Percentiles rank a stretch among this genome's conserved stretches.
phyloP scores from a whole-genome alignment of 129 eudicot genomes.

The Pulicaria dysenterica region DNA sequence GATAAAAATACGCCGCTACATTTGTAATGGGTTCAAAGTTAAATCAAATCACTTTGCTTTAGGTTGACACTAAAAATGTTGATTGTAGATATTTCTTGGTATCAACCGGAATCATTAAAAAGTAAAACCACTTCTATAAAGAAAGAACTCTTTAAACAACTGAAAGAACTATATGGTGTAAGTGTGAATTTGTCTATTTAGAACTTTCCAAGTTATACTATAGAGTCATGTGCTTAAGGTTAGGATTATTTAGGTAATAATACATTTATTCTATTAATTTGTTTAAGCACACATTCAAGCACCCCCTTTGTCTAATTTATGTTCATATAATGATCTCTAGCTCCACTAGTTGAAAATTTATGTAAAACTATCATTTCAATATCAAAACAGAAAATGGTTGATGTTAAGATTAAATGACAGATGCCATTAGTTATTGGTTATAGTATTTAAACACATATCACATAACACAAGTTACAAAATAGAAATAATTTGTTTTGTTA shows the following conservation, averaged over 20 bases:
- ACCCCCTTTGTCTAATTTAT: neutral
- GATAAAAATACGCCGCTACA: neutral
- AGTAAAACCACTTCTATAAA: slow-evolving; percentile 29
- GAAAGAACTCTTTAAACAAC: neutral
- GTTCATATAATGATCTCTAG: neutral
- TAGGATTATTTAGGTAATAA: neutral
- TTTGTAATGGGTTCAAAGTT: neutral
- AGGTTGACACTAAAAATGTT: neutral
- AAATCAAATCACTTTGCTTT: neutral
- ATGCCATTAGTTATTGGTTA: neutral
- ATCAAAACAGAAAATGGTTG: neutral
- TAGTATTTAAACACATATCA: neutral
- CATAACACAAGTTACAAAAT: too few species aligned
- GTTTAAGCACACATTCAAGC: neutral
- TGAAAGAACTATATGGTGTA: neutral
- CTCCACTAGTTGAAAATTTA: neutral
- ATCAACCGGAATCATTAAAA: slow-evolving; percentile 21
- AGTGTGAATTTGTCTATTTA: slow-evolving; percentile 1
- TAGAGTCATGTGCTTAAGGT: neutral
- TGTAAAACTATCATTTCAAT: neutral
- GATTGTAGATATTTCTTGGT: slow-evolving; percentile 21
- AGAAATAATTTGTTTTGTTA: neutral
- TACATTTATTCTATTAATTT: neutral
- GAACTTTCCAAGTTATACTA: neutral
- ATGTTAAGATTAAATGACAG: neutral